A percentile compares a stretch with the other conserved stretches of the same genome.
Conservation (phyloP, 2,329 filamentous ascomycete species). For the Colletotrichum liaoningense region DNA sequence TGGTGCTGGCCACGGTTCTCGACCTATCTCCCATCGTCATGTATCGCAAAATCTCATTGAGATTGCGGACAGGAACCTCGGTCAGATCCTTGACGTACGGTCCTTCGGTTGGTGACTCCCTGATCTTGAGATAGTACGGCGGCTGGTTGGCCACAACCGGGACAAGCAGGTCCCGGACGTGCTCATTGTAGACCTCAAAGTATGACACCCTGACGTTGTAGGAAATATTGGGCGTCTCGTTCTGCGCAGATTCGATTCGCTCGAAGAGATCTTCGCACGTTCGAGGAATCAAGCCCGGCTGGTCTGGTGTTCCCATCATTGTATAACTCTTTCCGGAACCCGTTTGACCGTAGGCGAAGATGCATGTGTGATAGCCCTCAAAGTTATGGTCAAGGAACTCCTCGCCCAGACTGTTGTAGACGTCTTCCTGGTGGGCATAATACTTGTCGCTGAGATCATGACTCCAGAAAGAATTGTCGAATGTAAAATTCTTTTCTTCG, state of each 20-base stretch:
- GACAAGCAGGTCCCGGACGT: conserved; percentile 92
- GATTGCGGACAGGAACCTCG: conserved; percentile 89
- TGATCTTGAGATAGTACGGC: conserved; percentile 95
- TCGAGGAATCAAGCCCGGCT: conserved; percentile 91
- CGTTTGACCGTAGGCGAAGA: conserved; percentile 98
- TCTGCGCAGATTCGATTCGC: conserved; percentile 81
- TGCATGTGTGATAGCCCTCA: conserved; percentile 98
- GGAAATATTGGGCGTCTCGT: conserved; percentile 89
- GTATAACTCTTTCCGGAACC: conserved; percentile 98
- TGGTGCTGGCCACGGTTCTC: conserved; percentile 91
- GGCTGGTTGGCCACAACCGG: conserved; percentile 76
- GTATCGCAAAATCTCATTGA: conserved; percentile 86
- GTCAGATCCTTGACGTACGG: conserved; percentile 98
- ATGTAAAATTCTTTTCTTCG: conserved; percentile 93
- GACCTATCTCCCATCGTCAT: conserved; percentile 92
- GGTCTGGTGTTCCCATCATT: conserved; percentile 90
- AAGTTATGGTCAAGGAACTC: conserved; percentile 99
- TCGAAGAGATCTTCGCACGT: conserved; percentile 97
- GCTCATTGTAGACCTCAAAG: conserved; percentile 99
- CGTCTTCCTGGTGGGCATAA: conserved; percentile 91
- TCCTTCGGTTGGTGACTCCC: conserved; percentile 93
- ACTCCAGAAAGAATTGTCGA: conserved; percentile 99
- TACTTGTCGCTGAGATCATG: conserved; percentile 82
- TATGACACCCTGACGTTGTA: conserved; percentile 98
- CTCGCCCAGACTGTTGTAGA: conserved; percentile 93